Evolutionary conservation across 208 protist genomes (phyloP).

Genomic region (Trypanosomatidae sp.): DNA sequence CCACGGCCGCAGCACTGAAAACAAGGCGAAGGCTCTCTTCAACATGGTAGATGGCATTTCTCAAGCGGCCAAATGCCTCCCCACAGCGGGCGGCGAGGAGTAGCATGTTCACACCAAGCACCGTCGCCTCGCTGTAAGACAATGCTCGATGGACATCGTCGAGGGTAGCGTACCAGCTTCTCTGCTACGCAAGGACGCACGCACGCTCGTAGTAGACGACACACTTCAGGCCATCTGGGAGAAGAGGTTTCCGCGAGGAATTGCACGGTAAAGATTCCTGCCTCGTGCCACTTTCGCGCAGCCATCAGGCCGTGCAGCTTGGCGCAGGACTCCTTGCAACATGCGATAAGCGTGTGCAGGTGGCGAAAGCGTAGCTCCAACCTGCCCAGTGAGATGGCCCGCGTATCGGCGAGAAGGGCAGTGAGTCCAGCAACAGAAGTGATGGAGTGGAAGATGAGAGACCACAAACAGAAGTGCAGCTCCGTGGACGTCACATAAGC

Average conservation of each 20-base stretch:
- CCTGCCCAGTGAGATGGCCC: constrained; percentile 18
- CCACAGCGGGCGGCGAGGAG: constrained; percentile 49
- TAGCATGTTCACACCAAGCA: constrained; percentile 32
- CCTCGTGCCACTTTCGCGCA: constrained; percentile 8
- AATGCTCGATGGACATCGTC: constrained; percentile 54
- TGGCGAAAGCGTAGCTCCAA: constrained; percentile 45
- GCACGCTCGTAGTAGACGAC: constrained; percentile 37
- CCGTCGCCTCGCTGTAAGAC: constrained; percentile 21
- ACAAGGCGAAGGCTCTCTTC: constrained; percentile 35
- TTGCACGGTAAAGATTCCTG: not conserved
- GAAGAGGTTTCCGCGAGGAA: constrained; percentile 4
- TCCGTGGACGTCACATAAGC: constrained; percentile 41
- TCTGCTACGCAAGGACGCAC: constrained; percentile 29
- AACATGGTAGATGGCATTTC: constrained; percentile 48
- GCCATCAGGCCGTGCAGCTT: constrained; percentile 8
- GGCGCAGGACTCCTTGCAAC: constrained; percentile 20
- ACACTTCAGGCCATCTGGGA: constrained; percentile 33
- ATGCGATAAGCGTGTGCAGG: constrained; percentile 22
- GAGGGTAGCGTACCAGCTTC: constrained; percentile 48
- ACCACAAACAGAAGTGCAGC: constrained; percentile 39
- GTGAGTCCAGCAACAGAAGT: constrained; percentile 28
- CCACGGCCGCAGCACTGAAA: constrained; percentile 8
- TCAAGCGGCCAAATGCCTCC: constrained; percentile 53
- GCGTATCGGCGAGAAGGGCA: constrained; percentile 29
- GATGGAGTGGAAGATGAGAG: constrained; percentile 51